A percentile compares a stretch with the other conserved stretches of the same genome.
Evolutionary conservation across 768 basidiomycete genomes (phyloP).

Genomic region (Mycena venus): DNA sequence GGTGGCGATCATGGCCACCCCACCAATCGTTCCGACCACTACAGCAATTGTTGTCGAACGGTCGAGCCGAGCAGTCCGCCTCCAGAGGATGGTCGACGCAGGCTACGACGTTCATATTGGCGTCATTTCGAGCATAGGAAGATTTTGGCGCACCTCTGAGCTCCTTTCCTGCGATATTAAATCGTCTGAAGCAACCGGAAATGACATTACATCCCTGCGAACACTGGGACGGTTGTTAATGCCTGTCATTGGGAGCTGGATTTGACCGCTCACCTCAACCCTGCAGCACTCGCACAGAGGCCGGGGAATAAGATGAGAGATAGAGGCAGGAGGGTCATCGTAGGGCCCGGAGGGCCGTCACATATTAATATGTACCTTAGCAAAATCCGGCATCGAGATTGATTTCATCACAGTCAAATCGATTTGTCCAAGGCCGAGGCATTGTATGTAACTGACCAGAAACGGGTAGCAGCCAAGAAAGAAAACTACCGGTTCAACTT

Average conservation of each 20-base stretch:
- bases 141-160: background rate
- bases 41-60: slow-evolving; percentile 9
- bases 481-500: too few relatives aligned
- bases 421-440: background rate
- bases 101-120: background rate
- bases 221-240: background rate
- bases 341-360: background rate
- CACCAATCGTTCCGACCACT: slow-evolving; percentile 22
- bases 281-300: background rate
- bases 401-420: slow-evolving; percentile 2
- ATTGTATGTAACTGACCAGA: too few relatives aligned
- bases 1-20: slow-evolving; percentile 20
- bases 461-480: too few relatives aligned
- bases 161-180: background rate
- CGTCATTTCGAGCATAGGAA: background rate
- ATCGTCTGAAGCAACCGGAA: background rate
- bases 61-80: background rate
- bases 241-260: background rate
- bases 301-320: background rate
- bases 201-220: background rate
- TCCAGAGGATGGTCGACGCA: slow-evolving; percentile 60
- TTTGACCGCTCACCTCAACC: background rate
- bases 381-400: background rate
- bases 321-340: background rate
- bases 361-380: background rate